Evolutionary conservation across 1,139 yeast genomes (phyloP).

Genomic region (Kurtzmaniella quercitrusa): DNA sequence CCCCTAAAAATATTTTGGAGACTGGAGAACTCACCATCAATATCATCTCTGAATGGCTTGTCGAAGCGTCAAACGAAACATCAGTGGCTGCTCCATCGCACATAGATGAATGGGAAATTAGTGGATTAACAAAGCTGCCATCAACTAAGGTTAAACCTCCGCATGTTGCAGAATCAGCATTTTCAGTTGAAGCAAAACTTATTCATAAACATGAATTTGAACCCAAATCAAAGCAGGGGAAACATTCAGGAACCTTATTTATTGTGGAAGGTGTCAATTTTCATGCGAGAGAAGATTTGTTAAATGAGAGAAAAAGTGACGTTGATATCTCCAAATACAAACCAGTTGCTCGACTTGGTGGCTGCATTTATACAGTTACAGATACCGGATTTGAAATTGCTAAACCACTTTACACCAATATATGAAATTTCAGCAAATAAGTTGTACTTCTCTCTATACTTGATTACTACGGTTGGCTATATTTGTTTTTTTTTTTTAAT

Average conservation of each 20-base stretch:
- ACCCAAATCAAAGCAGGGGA: constrained; percentile 22
- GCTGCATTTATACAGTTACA: constrained; percentile 44
- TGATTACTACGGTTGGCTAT: no score
- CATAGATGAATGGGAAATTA: constrained; percentile 52
- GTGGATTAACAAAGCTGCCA: constrained; percentile 48
- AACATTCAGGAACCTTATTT: constrained; percentile 33
- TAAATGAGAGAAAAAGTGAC: constrained; percentile 33
- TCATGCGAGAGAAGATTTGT: constrained; percentile 53
- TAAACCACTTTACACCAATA: constrained; percentile 31
- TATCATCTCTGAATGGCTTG: constrained; percentile 59
- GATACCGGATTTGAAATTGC: constrained; percentile 40
- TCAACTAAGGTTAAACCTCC: constrained; percentile 48
- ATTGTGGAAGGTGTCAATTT: constrained; percentile 55
- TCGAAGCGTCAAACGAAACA: constrained; percentile 57
- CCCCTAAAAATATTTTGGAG: constrained; percentile 44
- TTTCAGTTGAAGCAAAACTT: constrained; percentile 54
- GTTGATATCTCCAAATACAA: constrained; percentile 45
- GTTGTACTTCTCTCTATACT: no score
- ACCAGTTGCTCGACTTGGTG: constrained; percentile 57
- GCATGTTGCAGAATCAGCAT: constrained; percentile 60
- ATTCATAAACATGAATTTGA: constrained; percentile 42
- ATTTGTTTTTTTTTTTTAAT: not conserved
- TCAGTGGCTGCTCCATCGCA: constrained; percentile 45
- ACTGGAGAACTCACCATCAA: constrained; percentile 55
- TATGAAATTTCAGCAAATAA: not conserved